Percentiles rank a stretch among this genome's conserved stretches.
phyloP scores from a whole-genome alignment of 345 rosid genomes.

The Gossypium turneri region DNA sequence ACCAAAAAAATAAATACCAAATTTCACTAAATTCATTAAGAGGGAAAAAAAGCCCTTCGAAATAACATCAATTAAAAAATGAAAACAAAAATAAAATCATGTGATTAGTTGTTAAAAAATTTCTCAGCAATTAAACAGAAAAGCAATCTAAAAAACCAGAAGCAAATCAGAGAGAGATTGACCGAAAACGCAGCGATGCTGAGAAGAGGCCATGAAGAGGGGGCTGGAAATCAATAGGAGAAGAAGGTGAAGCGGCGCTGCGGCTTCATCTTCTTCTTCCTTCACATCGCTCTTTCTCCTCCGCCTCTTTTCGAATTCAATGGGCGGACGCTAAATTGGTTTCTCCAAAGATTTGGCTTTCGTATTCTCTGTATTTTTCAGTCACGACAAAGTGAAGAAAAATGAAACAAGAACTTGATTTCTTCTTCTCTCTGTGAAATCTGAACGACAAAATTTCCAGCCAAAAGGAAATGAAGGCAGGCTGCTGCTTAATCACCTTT shows the following conservation, averaged over 20 bases:
- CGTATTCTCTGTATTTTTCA: not conserved
- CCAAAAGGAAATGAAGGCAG: not conserved
- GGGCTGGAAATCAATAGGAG: constrained; percentile 34
- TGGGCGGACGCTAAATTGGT: not conserved
- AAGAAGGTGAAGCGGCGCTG: constrained; percentile 61
- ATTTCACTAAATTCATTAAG: not conserved
- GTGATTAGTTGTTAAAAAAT: not conserved
- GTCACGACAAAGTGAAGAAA: not conserved
- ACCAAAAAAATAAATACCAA: not conserved
- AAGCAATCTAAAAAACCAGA: not conserved
- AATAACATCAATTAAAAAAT: not conserved
- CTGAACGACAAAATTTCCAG: not conserved
- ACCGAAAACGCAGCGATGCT: constrained; percentile 98
- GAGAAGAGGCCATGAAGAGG: constrained; percentile 72
- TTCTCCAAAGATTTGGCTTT: not conserved
- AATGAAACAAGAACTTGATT: not conserved
- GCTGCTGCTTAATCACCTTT: not conserved
- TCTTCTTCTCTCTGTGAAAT: not conserved
- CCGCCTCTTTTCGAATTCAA: not conserved
- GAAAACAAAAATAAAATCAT: not conserved
- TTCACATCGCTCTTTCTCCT: constrained; percentile 10
- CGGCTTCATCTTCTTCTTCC: constrained; percentile 69
- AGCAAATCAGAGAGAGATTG: not conserved
- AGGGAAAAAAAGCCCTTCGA: not conserved
- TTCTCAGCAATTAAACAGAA: constrained; percentile 2